A percentile compares a stretch with the other conserved stretches of the same genome.
Conservation (phyloP, 2,329 filamentous ascomycete species). For the Ophiostoma ulmi region DNA sequence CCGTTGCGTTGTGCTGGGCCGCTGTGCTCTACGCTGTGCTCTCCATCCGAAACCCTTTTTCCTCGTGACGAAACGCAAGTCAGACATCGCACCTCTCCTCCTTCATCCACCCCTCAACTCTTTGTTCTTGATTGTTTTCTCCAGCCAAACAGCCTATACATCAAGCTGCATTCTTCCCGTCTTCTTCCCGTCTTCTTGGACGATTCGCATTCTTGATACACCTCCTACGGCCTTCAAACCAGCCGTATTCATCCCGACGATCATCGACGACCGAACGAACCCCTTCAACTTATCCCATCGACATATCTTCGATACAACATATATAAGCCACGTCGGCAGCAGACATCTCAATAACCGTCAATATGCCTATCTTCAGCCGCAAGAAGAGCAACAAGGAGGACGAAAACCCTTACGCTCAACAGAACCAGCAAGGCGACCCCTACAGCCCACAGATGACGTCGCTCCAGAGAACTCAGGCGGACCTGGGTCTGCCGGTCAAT, state of each 20-base stretch:
- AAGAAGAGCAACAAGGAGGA: slow-evolving; percentile 44
- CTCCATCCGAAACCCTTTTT: slow-evolving; percentile 24
- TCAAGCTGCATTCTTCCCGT: neutral
- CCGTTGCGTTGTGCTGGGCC: neutral
- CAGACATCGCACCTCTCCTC: slow-evolving; percentile 20
- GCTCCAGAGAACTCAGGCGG: slow-evolving; percentile 39
- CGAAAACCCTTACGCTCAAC: slow-evolving; percentile 57
- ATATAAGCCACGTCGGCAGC: slow-evolving; percentile 4
- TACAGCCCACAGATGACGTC: slow-evolving; percentile 49
- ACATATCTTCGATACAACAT: neutral
- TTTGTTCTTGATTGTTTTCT: neutral
- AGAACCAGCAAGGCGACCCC: slow-evolving; percentile 43
- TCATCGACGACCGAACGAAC: neutral
- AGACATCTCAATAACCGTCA: neutral
- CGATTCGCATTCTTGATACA: neutral
- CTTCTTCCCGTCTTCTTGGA: neutral
- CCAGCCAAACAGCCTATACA: neutral
- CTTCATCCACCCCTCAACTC: slow-evolving; percentile 13
- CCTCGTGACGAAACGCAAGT: slow-evolving; percentile 26
- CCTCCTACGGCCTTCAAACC: neutral
- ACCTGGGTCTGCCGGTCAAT: slow-evolving; percentile 16
- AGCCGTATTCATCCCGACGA: neutral
- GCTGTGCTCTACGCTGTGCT: neutral
- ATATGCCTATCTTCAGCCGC: slow-evolving; percentile 42
- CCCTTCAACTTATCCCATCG: neutral